Conservation (phyloP, 2,329 filamentous ascomycete genomes). For the Cladophialophora psammophila region DNA sequence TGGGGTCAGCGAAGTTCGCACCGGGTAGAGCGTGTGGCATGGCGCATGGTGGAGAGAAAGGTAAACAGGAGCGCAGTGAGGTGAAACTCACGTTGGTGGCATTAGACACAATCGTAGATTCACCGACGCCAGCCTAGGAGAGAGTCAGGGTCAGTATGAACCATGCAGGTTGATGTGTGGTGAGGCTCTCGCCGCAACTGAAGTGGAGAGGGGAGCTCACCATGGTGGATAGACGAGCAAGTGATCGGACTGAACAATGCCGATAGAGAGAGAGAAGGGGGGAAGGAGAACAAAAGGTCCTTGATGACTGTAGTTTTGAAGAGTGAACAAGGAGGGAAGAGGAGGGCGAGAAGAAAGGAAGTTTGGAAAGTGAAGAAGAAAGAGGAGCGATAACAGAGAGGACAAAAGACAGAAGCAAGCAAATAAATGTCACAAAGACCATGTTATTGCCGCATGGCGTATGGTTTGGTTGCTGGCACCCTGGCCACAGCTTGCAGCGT, state of each 20-base stretch:
- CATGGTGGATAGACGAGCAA: conserved; percentile 29
- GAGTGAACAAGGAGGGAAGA: conserved; percentile 1
- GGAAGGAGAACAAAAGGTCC: conserved; percentile 6
- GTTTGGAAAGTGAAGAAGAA: conserved; percentile 7
- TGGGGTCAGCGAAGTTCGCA: conserved; percentile 24
- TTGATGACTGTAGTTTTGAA: conserved; percentile 9
- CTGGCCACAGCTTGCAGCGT: conserved; percentile 2
- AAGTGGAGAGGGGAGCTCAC: conserved; percentile 25
- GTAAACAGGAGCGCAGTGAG: conserved; percentile 35
- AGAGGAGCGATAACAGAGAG: conserved; percentile 20
- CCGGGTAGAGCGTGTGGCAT: conserved; percentile 4
- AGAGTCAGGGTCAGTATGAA: conserved; percentile 16
- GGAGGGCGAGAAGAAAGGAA: conserved; percentile 13
- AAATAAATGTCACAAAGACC: conserved; percentile 20
- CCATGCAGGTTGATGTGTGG: background rate
- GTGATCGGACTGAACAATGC: background rate
- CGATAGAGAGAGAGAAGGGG: background rate
- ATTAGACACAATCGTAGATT: conserved; percentile 55
- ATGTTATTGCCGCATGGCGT: conserved; percentile 2
- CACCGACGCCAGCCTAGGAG: conserved; percentile 43
- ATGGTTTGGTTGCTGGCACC: background rate
- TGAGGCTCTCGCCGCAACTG: conserved; percentile 7
- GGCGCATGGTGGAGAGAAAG: conserved; percentile 24
- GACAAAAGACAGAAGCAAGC: conserved; percentile 14
- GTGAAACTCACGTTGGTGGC: conserved; percentile 50